A percentile compares a stretch with the other conserved stretches of the same genome.
Evolutionary conservation across 148 eudicot species (phyloP).

Genomic region (Drosera capensis): DNA sequence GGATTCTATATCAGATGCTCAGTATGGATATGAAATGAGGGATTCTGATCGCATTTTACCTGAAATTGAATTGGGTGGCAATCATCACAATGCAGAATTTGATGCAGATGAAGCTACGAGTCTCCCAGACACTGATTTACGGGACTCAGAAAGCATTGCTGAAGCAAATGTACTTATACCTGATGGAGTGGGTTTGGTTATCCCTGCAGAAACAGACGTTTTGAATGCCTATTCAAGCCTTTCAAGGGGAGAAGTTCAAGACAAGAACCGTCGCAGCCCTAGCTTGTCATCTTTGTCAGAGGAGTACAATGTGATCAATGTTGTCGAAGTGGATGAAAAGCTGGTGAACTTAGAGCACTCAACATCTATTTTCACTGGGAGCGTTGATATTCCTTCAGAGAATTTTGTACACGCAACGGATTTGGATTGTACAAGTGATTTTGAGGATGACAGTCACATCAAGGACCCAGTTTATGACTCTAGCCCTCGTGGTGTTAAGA

Average conservation of each 20-base stretch:
- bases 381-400: constrained; percentile 5
- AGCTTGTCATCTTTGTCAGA: constrained; percentile 9
- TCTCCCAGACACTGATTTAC: constrained; percentile 6
- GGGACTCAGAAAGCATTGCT: constrained; percentile 5
- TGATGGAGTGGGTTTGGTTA: constrained; percentile 7
- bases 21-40: constrained; percentile 9
- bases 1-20: constrained; percentile 11
- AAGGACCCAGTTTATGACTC: constrained; percentile 24
- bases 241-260: constrained; percentile 8
- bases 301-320: constrained; percentile 6
- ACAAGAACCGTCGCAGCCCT: constrained; percentile 8
- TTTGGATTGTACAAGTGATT: constrained; percentile 1
- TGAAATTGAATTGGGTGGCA: constrained; percentile 14
- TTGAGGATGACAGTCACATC: constrained; percentile 6
- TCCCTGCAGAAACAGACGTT: constrained; percentile 3
- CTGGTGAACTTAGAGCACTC: constrained; percentile 8
- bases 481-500: constrained; percentile 18
- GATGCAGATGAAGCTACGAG: constrained; percentile 5
- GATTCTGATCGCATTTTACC: constrained; percentile 8
- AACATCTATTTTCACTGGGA: constrained; percentile 6
- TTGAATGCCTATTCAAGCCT: constrained; percentile 7
- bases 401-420: constrained; percentile 5
- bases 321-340: constrained; percentile 8
- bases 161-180: constrained; percentile 9
- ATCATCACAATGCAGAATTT: constrained; percentile 5